A percentile compares a stretch with the other conserved stretches of the same genome.
These are phyloP conservation scores for Lactifluus pinguis DNA, from an alignment of 768 basidiomycete genomes.

Conservation along the genomic window DNA sequence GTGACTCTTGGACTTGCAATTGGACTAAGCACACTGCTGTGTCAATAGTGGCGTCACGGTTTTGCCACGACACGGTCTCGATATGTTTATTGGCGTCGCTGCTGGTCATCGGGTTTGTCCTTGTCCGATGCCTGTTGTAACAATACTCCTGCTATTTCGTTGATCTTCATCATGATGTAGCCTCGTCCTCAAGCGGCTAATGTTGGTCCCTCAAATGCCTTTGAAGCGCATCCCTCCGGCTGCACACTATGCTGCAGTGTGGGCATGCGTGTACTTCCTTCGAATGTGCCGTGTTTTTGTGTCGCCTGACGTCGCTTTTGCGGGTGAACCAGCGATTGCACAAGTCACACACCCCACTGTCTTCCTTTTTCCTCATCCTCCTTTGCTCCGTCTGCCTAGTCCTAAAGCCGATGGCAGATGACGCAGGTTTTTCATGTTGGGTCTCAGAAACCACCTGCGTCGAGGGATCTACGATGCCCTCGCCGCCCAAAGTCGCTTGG, in stretches of 20 bases:
- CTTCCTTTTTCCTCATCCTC: slow-evolving; percentile 1
- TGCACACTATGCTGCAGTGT: neutral
- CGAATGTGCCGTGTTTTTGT: neutral
- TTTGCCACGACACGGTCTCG: too few species aligned
- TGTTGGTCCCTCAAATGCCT: slow-evolving; percentile 7
- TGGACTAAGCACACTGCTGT: too few species aligned
- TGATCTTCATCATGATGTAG: neutral
- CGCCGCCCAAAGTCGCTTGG: neutral
- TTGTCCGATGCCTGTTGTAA: neutral
- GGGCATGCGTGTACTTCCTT: neutral
- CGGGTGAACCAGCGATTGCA: slow-evolving; percentile 3
- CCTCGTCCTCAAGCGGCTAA: too few species aligned
- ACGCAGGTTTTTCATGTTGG: neutral
- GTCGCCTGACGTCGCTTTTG: slow-evolving; percentile 7
- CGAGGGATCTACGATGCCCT: neutral
- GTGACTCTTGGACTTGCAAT: too few species aligned
- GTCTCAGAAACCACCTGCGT: neutral
- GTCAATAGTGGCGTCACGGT: too few species aligned
- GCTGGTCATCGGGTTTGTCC: neutral
- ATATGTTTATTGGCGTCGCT: too few species aligned
- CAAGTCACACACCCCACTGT: neutral
- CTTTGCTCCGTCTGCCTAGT: neutral
- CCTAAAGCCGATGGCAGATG: neutral
- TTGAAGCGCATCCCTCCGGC: slow-evolving; percentile 2
- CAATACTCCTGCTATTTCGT: neutral